Conservation (phyloP, 2,329 filamentous ascomycete genomes). For the Sclerotinia borealis region DNA sequence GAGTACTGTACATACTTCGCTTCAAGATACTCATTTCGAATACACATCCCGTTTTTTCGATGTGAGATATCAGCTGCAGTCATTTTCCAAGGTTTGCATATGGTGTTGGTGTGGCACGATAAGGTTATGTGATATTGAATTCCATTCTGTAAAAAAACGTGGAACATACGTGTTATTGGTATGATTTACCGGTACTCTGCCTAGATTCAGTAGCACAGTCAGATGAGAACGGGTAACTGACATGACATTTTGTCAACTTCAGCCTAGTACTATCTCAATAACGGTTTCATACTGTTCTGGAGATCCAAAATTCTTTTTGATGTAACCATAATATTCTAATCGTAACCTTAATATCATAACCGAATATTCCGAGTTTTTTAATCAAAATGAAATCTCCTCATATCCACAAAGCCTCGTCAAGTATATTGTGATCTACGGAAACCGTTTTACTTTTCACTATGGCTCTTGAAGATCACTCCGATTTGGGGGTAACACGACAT, state of each 20-base stretch:
- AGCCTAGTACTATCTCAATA: no score
- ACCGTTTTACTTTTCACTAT: conserved; percentile 1
- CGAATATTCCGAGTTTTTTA: background rate
- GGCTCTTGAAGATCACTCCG: background rate
- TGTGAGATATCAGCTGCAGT: background rate
- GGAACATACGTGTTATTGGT: background rate
- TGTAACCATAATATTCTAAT: background rate
- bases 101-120: background rate
- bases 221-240: conserved; percentile 10
- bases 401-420: background rate
- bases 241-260: background rate
- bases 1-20: background rate
- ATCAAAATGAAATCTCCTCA: background rate
- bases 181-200: background rate
- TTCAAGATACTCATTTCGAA: background rate
- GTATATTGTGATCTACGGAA: conserved; percentile 8
- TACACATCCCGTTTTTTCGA: background rate
- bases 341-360: background rate
- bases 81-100: background rate
- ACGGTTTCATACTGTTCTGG: background rate
- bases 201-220: background rate
- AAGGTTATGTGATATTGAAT: background rate
- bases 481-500: background rate
- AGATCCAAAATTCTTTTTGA: background rate
- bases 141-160: background rate